Conservation (phyloP, 306 rosid genomes). For the Trifolium repens region DNA sequence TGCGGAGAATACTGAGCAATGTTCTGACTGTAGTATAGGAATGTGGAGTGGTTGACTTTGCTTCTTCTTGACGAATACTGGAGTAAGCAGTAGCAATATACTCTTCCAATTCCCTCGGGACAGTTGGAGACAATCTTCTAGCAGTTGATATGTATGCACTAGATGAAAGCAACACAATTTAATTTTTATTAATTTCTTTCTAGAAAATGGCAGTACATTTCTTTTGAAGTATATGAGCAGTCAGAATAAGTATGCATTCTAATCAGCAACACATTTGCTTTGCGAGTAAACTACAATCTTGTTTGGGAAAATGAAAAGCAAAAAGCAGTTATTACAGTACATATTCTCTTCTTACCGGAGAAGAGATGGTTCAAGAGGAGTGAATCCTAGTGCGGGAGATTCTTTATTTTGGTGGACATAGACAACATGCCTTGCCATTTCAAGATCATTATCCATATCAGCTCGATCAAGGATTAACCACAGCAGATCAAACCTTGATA, state of each 20-base stretch:
- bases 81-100: constrained; percentile 94
- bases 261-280: constrained; percentile 12
- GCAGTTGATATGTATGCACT: constrained; percentile 96
- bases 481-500: constrained; percentile 94
- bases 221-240: constrained; percentile 11
- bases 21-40: constrained; percentile 96
- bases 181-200: constrained; percentile 22
- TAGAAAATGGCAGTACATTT: constrained; percentile 12
- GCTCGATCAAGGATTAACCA: constrained; percentile 99
- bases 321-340: not conserved
- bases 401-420: constrained; percentile 93
- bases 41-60: constrained; percentile 86
- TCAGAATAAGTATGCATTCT: constrained; percentile 30
- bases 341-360: constrained; percentile 66
- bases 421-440: constrained; percentile 96
- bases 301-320: constrained; percentile 12
- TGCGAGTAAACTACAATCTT: not conserved
- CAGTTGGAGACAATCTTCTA: constrained; percentile 85
- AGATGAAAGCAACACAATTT: constrained; percentile 33
- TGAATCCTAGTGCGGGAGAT: constrained; percentile 91
- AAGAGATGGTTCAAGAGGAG: constrained; percentile 95
- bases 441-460: constrained; percentile 97
- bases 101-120: constrained; percentile 87
- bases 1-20: constrained; percentile 94
- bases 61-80: constrained; percentile 92